Percentiles rank a stretch among this genome's conserved stretches.
phyloP scores from a whole-genome alignment of 164 flowering plant species.

The grape (Vitis vinifera) region ASM3070453v1 NC_081805.1:27571501-27572000 shows the following conservation, averaged over 20 bases:
- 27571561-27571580: slow-evolving; percentile 62
- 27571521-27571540: slow-evolving; percentile 67
- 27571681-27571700: slow-evolving; percentile 39
- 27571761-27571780: too few relatives aligned
- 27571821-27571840: too few relatives aligned
- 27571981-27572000: too few relatives aligned
- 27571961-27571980: too few relatives aligned
- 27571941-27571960: too few relatives aligned
- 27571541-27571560: slow-evolving; percentile 62
- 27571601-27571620: slow-evolving; percentile 1
- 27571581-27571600: slow-evolving; percentile 18
- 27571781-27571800: too few relatives aligned
- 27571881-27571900: too few relatives aligned
- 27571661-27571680: slow-evolving; percentile 31
- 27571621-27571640: slow-evolving; percentile 25
- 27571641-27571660: slow-evolving; percentile 58
- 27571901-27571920: too few relatives aligned
- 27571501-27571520: slow-evolving; percentile 34
- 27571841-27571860: too few relatives aligned
- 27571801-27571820: too few relatives aligned
- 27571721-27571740: slow-evolving; percentile 58
- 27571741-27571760: slow-evolving; percentile 26
- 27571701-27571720: slow-evolving; percentile 42
- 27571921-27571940: too few relatives aligned
- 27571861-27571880: too few relatives aligned